Evolutionary conservation across 768 basidiomycete genomes (phyloP).

Genomic region (Boletus sp.): DNA sequence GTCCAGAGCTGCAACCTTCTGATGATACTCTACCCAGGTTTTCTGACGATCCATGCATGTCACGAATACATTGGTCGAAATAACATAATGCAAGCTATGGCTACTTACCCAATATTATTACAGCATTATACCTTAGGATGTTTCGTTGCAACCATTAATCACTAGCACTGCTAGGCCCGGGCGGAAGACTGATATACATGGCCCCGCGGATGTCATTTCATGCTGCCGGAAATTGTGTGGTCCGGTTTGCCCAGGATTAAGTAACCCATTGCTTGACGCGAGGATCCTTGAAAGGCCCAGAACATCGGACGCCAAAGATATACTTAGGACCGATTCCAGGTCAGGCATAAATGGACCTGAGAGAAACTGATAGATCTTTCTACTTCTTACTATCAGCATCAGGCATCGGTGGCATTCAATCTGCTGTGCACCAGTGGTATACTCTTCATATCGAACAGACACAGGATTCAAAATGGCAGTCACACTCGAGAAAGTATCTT

Average conservation of each 20-base stretch:
- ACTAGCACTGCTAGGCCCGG: background rate
- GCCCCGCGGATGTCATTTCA: too few species aligned
- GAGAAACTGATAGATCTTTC: background rate
- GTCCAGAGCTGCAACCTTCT: background rate
- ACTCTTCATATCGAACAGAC: background rate
- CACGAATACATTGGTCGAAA: background rate
- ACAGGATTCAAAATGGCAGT: constrained; percentile 10
- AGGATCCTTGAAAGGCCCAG: background rate
- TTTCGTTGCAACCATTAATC: background rate
- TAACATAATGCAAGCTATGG: background rate
- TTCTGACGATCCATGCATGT: background rate
- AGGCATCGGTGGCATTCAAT: background rate
- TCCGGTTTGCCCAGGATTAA: background rate
- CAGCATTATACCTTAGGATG: constrained; percentile 8
- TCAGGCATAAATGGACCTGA: background rate
- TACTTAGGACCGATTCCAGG: constrained; percentile 3
- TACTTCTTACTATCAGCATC: constrained; percentile 3
- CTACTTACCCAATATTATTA: constrained; percentile 2
- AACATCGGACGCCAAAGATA: constrained; percentile 1
- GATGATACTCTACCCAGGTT: background rate
- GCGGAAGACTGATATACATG: too few species aligned
- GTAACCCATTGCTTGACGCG: background rate
- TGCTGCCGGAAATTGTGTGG: background rate
- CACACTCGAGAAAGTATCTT: constrained; percentile 65
- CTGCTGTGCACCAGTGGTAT: background rate